phyloP scores from a whole-genome alignment of 2,329 filamentous ascomycete species.

The Neodidymelliopsis sp. region DNA sequence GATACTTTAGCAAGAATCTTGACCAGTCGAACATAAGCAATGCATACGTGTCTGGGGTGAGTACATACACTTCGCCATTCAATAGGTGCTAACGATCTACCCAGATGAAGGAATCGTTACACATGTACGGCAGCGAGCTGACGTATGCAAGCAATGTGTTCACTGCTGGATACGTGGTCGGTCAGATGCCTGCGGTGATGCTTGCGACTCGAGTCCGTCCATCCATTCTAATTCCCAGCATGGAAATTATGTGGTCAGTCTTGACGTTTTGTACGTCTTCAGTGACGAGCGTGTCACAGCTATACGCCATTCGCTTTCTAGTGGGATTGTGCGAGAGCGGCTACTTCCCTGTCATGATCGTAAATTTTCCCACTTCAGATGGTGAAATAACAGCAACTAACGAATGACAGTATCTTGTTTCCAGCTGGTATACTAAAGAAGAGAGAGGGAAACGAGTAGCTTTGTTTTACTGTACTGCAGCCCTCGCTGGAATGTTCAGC shows the following conservation, averaged over 20 bases:
- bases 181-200: constrained; percentile 40
- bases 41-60: constrained; percentile 41
- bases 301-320: constrained; percentile 48
- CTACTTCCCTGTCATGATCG: constrained; percentile 41
- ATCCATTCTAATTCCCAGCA: constrained; percentile 40
- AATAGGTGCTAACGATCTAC: neutral
- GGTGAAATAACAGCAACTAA: neutral
- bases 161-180: constrained; percentile 40
- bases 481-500: constrained; percentile 45
- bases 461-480: constrained; percentile 43
- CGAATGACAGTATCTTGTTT: constrained; percentile 38
- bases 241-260: constrained; percentile 41
- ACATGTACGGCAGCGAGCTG: constrained; percentile 41
- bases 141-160: constrained; percentile 41
- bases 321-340: constrained; percentile 37
- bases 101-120: constrained; percentile 41
- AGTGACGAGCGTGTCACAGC: constrained; percentile 33
- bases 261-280: constrained; percentile 31
- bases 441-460: constrained; percentile 44
- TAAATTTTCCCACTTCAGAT: constrained; percentile 1
- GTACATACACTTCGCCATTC: neutral
- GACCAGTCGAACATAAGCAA: constrained; percentile 40
- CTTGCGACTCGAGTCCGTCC: constrained; percentile 33
- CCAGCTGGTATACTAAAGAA: constrained; percentile 54
- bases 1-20: constrained; percentile 39